Evolutionary conservation across 352 stramenopile species (phyloP), one percentile per base, ranked within the genome.

Genomic region (Phytophthora sp.): DNA sequence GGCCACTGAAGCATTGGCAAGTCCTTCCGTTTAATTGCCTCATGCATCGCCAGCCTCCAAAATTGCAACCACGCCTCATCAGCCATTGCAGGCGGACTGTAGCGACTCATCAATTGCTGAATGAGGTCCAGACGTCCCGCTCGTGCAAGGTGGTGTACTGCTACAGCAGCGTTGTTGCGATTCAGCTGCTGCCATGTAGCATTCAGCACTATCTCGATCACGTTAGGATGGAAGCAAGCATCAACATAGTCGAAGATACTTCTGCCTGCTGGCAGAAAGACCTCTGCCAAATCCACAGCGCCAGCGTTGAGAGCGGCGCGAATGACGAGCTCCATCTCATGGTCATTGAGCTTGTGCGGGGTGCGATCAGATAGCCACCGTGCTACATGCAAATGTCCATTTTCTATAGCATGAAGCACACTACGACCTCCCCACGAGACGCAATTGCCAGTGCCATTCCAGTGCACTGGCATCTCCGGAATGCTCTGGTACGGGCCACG

Each of bases 71-170:
- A 23, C 23, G 4, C 0, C 35, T 41, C 36, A n/a, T 1, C 23
- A 5, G 21, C n/a, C 16, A n/a, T 4, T 24, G 36, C 16, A n/a
- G 12, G 36, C 21, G 36, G n/a, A 41, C 35, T 41, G 35, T 21
- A 16, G 11, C 5, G 36, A 24, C 12, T 15, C 0, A 24, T 6
- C 6, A 38, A 3, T 38, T 16, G 23, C 44, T 51, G 20, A 2
- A 51, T 21, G 24, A 52, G 26, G 5, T 52, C 26, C 45, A 52
- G 45, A 24, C 45, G 26, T 24, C 45, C 45, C 13, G 45, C 26
- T 52, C 12, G 35, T 16, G 26, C n/a, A 36, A 36, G 16, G 15
- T 15, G 35, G 9, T 16, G 3, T 9, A 52, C 45, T 52, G 26
- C 45, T 26, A 8, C 1, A 15, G 16, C 16, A 52, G 8, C 45